A percentile compares a stretch with the other conserved stretches of the same genome.
Conservation (phyloP, 495 filamentous ascomycete genomes). For the Neurospora terricola region DNA sequence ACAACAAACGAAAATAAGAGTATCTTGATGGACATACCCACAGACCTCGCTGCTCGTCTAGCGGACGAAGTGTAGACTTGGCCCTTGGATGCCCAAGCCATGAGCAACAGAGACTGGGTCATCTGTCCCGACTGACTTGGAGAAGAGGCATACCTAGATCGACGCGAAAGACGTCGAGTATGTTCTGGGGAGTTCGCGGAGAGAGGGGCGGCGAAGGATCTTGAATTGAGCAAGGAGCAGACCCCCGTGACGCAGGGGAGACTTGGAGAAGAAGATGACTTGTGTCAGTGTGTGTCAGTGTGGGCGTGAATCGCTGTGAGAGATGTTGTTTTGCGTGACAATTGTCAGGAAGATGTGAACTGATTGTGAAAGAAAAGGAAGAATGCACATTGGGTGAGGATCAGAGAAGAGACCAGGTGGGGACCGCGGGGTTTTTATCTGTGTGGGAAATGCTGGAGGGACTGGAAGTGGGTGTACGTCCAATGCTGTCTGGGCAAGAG, state of each 20-base stretch:
- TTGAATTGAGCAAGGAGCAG: background rate
- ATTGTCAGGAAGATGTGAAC: background rate
- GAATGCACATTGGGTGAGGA: background rate
- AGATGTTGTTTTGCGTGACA: background rate
- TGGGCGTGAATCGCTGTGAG: background rate
- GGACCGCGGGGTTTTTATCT: background rate
- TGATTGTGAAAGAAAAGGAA: background rate
- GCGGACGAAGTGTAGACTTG: background rate
- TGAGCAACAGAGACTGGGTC: background rate
- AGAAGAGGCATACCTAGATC: background rate
- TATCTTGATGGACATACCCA: background rate
- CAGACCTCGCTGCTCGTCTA: background rate
- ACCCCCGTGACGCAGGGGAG: background rate
- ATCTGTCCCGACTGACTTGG: background rate
- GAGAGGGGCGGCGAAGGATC: background rate
- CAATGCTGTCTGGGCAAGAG: background rate
- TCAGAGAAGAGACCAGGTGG: background rate
- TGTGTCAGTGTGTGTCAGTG: background rate
- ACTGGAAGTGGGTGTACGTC: background rate
- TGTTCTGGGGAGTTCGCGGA: background rate
- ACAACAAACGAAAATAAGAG: background rate
- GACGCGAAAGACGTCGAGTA: background rate
- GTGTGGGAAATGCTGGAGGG: background rate
- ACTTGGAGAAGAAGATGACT: background rate
- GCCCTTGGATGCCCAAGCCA: background rate